Percentiles rank a stretch among this genome's conserved stretches.
These are phyloP conservation scores for Aspergillus sp. DNA, from an alignment of 2,329 filamentous ascomycete genomes.

Conservation along the genomic window DNA sequence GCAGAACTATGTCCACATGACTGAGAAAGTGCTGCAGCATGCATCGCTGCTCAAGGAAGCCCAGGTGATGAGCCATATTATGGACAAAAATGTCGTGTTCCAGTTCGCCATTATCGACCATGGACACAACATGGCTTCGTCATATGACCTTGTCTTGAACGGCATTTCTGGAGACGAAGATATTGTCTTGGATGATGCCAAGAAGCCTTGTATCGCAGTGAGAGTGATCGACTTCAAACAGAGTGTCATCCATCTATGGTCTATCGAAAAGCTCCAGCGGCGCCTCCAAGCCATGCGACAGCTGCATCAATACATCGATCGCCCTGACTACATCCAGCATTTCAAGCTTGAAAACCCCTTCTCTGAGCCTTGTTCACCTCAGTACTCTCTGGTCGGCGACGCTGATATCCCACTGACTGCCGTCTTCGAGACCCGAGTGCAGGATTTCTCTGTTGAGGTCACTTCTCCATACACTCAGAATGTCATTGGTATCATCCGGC, in stretches of 20 bases:
- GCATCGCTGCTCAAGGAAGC: conserved; percentile 89
- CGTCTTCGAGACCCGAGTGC: conserved; percentile 90
- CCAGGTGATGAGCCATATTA: conserved; percentile 95
- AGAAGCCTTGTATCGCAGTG: conserved; percentile 87
- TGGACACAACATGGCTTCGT: conserved; percentile 85
- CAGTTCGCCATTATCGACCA: conserved; percentile 90
- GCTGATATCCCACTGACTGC: conserved; percentile 87
- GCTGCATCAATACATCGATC: conserved; percentile 93
- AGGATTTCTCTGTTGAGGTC: conserved; percentile 89
- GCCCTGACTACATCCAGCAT: conserved; percentile 91
- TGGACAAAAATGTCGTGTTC: conserved; percentile 89
- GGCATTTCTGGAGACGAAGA: conserved; percentile 86
- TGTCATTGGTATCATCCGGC: conserved; percentile 82
- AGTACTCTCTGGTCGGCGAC: conserved; percentile 90
- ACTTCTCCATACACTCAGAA: conserved; percentile 89
- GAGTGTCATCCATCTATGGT: conserved; percentile 87
- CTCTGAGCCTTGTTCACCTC: conserved; percentile 83
- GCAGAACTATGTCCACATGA: conserved; percentile 88
- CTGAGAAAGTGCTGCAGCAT: conserved; percentile 84
- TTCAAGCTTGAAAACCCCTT: conserved; percentile 93
- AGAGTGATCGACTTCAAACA: conserved; percentile 89
- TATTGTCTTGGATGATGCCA: conserved; percentile 72
- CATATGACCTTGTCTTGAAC: conserved; percentile 94
- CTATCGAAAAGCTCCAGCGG: conserved; percentile 83
- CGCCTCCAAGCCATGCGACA: conserved; percentile 91